These are phyloP conservation scores for Lipomyces yamadae DNA, from an alignment of 805 yeast species.

Conservation along the genomic window DNA sequence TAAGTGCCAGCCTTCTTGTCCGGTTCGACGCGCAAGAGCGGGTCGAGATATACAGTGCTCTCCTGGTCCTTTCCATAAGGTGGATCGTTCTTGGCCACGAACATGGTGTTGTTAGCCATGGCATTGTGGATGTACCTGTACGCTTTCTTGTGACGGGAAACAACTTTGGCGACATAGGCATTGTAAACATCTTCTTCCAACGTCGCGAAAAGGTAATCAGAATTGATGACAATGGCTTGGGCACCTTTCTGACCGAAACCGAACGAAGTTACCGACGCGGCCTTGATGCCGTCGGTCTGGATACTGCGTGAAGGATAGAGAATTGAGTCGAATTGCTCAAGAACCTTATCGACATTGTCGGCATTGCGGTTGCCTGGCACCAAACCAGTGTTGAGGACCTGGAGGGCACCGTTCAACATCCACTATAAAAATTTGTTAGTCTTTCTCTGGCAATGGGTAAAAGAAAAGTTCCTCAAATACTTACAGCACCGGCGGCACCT, in stretches of 20 bases:
- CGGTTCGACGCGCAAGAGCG: slow-evolving; percentile 76
- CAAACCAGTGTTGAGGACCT: slow-evolving; percentile 86
- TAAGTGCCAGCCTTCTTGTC: slow-evolving; percentile 43
- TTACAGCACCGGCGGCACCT: slow-evolving; percentile 98
- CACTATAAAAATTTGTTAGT: slow-evolving; percentile 49
- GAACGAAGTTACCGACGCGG: slow-evolving; percentile 94
- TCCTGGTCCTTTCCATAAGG: slow-evolving; percentile 92
- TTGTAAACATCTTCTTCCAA: slow-evolving; percentile 74
- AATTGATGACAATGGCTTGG: slow-evolving; percentile 87
- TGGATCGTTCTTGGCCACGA: slow-evolving; percentile 89
- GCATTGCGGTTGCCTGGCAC: slow-evolving; percentile 99
- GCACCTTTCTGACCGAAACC: slow-evolving; percentile 99
- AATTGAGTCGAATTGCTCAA: slow-evolving; percentile 85
- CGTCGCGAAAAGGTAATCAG: slow-evolving; percentile 89
- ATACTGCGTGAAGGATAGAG: slow-evolving; percentile 92
- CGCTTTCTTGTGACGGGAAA: slow-evolving; percentile 81
- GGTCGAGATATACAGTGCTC: slow-evolving; percentile 90
- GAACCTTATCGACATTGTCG: slow-evolving; percentile 84
- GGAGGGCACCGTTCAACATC: slow-evolving; percentile 99
- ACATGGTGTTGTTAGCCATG: slow-evolving; percentile 85
- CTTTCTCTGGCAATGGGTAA: background rate
- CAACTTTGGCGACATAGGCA: slow-evolving; percentile 70
- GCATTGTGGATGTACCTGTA: slow-evolving; percentile 96
- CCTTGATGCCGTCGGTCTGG: slow-evolving; percentile 96
- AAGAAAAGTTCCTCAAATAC: slow-evolving; percentile 4